Base-by-base conservation (phyloP, 148 eudicot genomes). In the Diospyros lotus region DNA sequence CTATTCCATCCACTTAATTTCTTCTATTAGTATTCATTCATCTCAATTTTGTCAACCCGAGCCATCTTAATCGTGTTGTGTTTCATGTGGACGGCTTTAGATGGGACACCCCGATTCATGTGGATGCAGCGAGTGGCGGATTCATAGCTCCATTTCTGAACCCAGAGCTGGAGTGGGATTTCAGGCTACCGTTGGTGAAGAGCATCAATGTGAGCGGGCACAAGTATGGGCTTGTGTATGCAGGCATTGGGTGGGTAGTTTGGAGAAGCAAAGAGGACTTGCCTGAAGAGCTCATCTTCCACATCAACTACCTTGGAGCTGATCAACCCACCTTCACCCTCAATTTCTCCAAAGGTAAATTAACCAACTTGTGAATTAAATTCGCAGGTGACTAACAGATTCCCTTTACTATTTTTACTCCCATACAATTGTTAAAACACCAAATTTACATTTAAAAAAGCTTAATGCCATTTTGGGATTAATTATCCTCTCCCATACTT, bases 271-370 rank as follows among this genome's bases (percentile, higher is more conserved):
- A 76, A 76, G 74, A 76, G 17, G 79, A 76, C 42, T 69, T 76
- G 13, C 79, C 74, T 40, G 68, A 69, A 2, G 79, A 76, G 6
- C 79, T 76, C 3, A 78, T 78, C 67, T 78, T 78, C 62, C 75
- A 77, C 56, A 77, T 77, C 0, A 77, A 77, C 70, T 77, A 77
- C 64, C 80, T 77, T 44, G 80, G 80, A 41, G 80, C 80, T 71
- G 80, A 77, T 59, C 80, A 77, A 44, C 77, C 71, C 6, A 75
- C 71, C 52, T 76, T 76, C 74, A 76, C 79, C 38, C 79, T 76
- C 61, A 76, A 76, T 51, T 76, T 76, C 79, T 76, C 79, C 41
- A 76, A 76, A 76, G 79, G 79, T 59, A 0, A 6, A 6, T 8
- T 11, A 9, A 11, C 64, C 42, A 14, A 62, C 63, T 17, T 38